phyloP scores from a whole-genome alignment of 176 grass and related monocot genomes.

The Aechmea fasciata region DNA sequence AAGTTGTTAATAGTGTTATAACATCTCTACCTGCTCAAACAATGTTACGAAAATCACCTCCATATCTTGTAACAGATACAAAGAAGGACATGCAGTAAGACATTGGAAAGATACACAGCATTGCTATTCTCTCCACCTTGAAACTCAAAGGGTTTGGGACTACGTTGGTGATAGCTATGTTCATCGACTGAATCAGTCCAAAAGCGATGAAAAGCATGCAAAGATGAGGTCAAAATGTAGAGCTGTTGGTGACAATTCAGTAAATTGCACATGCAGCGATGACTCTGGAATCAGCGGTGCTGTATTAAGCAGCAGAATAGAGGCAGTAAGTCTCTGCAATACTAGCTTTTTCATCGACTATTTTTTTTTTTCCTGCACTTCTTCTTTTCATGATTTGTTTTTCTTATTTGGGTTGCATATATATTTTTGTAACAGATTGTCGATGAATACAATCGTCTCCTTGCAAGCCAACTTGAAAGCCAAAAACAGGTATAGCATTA shows the following conservation, averaged over 20 bases:
- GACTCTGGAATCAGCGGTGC: conserved; percentile 52
- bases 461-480: conserved; percentile 78
- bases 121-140: conserved; percentile 84
- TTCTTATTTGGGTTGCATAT: conserved; percentile 13
- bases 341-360: conserved; percentile 12
- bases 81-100: conserved; percentile 89
- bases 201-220: conserved; percentile 48
- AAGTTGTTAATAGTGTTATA: neutral
- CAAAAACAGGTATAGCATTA: conserved; percentile 57
- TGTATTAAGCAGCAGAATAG: conserved; percentile 72
- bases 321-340: conserved; percentile 38
- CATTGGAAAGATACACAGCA: conserved; percentile 96
- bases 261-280: conserved; percentile 40
- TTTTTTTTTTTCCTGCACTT: neutral
- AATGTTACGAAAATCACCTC: neutral
- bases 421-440: conserved; percentile 50
- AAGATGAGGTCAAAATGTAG: conserved; percentile 61
- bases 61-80: conserved; percentile 37
- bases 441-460: conserved; percentile 82
- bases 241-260: conserved; percentile 31
- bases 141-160: conserved; percentile 90
- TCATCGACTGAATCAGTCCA: conserved; percentile 88
- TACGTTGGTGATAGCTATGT: conserved; percentile 96
- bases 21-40: neutral
- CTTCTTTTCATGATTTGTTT: neutral